Evolutionary conservation across 805 yeast genomes (phyloP), one percentile per base, ranked within the genome.

Genomic region (Yarrowia hollandica): DNA sequence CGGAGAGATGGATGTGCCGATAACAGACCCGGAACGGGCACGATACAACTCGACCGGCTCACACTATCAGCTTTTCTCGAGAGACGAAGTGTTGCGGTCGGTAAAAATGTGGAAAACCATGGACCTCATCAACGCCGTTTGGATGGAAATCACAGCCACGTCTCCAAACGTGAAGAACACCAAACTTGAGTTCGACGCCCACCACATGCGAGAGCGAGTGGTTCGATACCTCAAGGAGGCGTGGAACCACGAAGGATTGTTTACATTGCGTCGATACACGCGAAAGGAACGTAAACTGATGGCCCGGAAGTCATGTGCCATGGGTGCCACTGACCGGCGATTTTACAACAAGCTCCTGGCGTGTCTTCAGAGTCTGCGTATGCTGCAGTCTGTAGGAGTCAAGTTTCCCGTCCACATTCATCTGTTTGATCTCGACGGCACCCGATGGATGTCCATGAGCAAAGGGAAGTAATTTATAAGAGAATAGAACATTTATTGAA

Each of bases 391-490:
- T 9, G 52, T 44, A 3, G 52, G 52, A 4, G 52, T 44, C 52
- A 44, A 28, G 35, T 44, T 44, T 19, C 52, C 52, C 3, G 52
- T 44, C 2, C 35, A 44, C 12, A 21, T 44, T 19, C 52, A 44
- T 15, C 18, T 44, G 35, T 44, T 28, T 19, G 52, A 44, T n/a
- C 14, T 44, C 1, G 52, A 44, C 22, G 52, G 52, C 3, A 44
- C 52, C n/a, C 22, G 52, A 19, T 44, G 52, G 52, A 44, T 44
- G 52, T 44, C 52, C 18, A 44, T 44, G 52, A 18, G n/a, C n/a
- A n/a, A n/a, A n/a, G 28, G 9, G 28, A 25, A 25, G 10, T 25
- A 25, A 25, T 25, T 10, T 25, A n/a, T n/a, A n/a, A n/a, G n/a
- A n/a, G n/a, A n/a, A n/a, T n/a, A n/a, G n/a, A n/a, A n/a, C n/a